Conservation (phyloP, 2,329 filamentous ascomycete genomes). For the Lachnum nothofagi region DNA sequence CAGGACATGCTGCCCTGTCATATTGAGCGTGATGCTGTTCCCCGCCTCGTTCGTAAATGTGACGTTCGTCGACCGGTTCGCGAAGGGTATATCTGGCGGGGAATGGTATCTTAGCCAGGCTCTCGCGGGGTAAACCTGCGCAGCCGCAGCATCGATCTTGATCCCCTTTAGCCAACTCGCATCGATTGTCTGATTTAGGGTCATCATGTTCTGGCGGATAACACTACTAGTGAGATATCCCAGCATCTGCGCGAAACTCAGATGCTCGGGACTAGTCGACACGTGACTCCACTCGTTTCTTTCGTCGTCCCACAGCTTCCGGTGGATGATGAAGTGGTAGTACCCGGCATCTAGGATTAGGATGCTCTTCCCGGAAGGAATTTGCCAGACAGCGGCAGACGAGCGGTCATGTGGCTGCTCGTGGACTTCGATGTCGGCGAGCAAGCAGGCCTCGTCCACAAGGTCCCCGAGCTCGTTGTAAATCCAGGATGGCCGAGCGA, state of each 20-base stretch:
- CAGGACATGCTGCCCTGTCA: conserved; percentile 10
- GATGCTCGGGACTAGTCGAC: too few relatives aligned
- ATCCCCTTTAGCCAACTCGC: neutral
- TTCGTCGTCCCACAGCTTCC: neutral
- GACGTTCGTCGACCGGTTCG: neutral
- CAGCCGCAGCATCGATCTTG: neutral
- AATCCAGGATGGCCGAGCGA: conserved; percentile 9
- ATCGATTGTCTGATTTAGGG: neutral
- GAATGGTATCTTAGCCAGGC: conserved; percentile 3
- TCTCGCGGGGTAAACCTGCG: conserved; percentile 2
- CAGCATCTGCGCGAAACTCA: neutral
- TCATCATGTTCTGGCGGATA: too few relatives aligned
- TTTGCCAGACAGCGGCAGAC: conserved; percentile 6
- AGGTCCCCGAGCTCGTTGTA: conserved; percentile 11
- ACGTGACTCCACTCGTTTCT: neutral
- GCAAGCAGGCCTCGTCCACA: conserved; percentile 16
- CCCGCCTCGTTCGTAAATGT: conserved; percentile 7
- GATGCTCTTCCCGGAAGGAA: neutral
- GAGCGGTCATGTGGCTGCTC: conserved; percentile 7
- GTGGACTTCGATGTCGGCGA: conserved; percentile 14
- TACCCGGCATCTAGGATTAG: conserved; percentile 14
- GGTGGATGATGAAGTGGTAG: conserved; percentile 10
- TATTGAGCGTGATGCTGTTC: conserved; percentile 2
- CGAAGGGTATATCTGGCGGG: neutral
- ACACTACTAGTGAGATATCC: neutral